Percentiles rank a stretch among this genome's conserved stretches.
phyloP scores from a whole-genome alignment of 257 asterid species.

The Hygrophila difformis region DNA sequence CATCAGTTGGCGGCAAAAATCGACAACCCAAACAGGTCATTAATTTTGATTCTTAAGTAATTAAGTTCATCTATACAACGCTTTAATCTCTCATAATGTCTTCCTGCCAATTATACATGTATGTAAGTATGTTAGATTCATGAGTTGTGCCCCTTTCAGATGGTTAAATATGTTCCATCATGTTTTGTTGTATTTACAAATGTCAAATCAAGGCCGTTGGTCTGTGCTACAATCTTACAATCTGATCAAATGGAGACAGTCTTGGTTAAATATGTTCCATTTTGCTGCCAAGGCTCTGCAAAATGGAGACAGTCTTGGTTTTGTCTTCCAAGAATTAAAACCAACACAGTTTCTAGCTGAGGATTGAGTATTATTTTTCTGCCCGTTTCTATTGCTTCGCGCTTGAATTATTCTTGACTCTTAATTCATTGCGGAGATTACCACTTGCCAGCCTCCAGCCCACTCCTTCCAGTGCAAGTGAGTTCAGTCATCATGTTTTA shows the following conservation, averaged over 20 bases:
- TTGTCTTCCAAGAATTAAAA: constrained; percentile 35
- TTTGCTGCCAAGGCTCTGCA: constrained; percentile 75
- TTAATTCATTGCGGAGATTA: too few species aligned
- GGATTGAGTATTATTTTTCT: too few species aligned
- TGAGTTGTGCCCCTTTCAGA: background rate
- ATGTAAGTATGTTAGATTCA: constrained; percentile 10
- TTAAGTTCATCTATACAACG: too few species aligned
- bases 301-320: constrained; percentile 56
- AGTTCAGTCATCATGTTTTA: too few species aligned
- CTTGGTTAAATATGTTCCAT: constrained; percentile 71
- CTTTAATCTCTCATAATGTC: background rate
- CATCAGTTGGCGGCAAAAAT: too few species aligned
- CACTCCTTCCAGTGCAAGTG: too few species aligned
- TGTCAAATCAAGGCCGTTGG: constrained; percentile 99
- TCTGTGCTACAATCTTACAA: constrained; percentile 83
- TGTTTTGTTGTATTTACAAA: constrained; percentile 23
- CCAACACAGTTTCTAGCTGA: background rate
- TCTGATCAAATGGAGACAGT: constrained; percentile 77
- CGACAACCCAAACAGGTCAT: too few species aligned
- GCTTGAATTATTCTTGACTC: too few species aligned
- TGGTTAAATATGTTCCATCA: constrained; percentile 1
- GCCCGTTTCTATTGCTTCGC: too few species aligned
- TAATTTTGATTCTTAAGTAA: too few species aligned
- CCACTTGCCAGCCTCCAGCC: too few species aligned
- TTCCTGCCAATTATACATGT: background rate